Base-by-base conservation (phyloP, 306 rosid genomes). In the Fagus sylvatica region DNA sequence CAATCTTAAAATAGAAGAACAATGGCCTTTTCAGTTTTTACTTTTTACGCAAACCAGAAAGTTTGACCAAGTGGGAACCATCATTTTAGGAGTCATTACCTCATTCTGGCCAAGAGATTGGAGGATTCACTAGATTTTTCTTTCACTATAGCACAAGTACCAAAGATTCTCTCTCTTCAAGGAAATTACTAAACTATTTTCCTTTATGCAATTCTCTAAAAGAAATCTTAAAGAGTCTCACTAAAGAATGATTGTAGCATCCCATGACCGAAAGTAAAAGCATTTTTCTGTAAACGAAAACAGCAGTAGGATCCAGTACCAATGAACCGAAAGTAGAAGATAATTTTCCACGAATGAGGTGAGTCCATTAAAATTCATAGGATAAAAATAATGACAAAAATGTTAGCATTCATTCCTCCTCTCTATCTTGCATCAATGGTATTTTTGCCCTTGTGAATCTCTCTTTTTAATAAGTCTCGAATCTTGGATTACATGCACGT, bases 321-420 rank as follows among this genome's bases (percentile, higher is more conserved):
- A 72, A 79, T 62, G 28, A 79, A 78, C 82, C 76, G 62, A 78
- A 56, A 70, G 65, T 62, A 48, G 60, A 57, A 60, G 73, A 72
- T 60, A 74, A 43, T 53, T n/a, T 19, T 42, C 22, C 6, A 9
- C 32, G 34, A n/a, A 55, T 19, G 36, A 73, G 72, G 39, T 46
- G 28, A 30, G 12, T 53, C 53, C 22, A 49, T 32, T 72, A 53
- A 16, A 72, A 33, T 32, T 7, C 57, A 53, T 10, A 2, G 53
- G 46, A 28, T 49, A 72, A 51, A 72, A 33, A 13, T 28, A 57
- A 13, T 61, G 41, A 13, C 40, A 32, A 32, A 57, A 57, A 7
- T 32, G 64, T 22, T 6, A 57, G 42, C 13, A 15, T 36, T 64
- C 12, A 36, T 64, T 64, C 46, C 69, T 64, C 43, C 46, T 36